Conservation (phyloP, 2,329 filamentous ascomycete species). For the Lasiodiplodia citricola region DNA sequence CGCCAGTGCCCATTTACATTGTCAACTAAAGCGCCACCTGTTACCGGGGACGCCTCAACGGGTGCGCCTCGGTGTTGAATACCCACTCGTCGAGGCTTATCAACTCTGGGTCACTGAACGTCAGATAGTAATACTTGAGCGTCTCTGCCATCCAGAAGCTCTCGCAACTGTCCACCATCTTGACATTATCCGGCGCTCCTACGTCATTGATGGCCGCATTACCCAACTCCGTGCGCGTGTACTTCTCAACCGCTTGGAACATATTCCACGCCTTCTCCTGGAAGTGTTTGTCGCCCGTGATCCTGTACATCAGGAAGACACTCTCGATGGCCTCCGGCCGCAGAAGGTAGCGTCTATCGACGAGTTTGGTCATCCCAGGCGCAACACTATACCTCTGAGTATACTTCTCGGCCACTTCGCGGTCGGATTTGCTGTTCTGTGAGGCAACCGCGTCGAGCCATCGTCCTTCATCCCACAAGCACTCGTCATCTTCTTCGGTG, state of each 20-base stretch:
- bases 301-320: conserved; percentile 85
- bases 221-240: conserved; percentile 68
- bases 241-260: conserved; percentile 72
- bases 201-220: conserved; percentile 70
- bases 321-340: conserved; percentile 67
- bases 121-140: conserved; percentile 87
- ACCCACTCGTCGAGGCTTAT: conserved; percentile 73
- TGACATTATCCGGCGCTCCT: conserved; percentile 33
- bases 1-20: conserved; percentile 5
- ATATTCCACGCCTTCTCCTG: conserved; percentile 83
- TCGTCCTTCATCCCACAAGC: conserved; percentile 49
- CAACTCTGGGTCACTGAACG: conserved; percentile 72
- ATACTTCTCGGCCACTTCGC: conserved; percentile 38
- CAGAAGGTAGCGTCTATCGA: conserved; percentile 41
- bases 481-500: conserved; percentile 44
- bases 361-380: conserved; percentile 39
- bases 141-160: conserved; percentile 93
- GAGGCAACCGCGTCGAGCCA: conserved; percentile 48
- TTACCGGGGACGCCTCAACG: conserved; percentile 48
- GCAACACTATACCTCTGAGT: conserved; percentile 42
- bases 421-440: conserved; percentile 29
- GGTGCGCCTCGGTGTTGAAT: conserved; percentile 63
- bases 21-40: neutral
- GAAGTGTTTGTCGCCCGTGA: conserved; percentile 75
- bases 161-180: conserved; percentile 50